Evolutionary conservation across 169 alveolate species (phyloP).

Genomic region (Plasmodium gonderi): DNA sequence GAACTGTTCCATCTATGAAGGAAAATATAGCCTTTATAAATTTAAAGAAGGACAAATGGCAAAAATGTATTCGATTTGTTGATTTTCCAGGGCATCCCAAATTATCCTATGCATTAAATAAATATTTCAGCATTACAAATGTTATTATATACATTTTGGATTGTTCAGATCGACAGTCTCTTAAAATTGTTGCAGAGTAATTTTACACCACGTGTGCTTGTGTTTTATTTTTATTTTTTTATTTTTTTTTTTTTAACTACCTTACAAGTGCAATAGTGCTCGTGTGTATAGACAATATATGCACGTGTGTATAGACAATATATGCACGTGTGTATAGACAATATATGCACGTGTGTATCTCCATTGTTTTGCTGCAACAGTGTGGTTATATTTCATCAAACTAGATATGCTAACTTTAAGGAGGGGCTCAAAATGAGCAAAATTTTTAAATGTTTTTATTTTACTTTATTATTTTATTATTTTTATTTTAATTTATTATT

Average conservation of each 20-base stretch:
- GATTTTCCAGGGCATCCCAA: slow-evolving; percentile 69
- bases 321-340: too few species aligned
- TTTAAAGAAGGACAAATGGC: slow-evolving; percentile 29
- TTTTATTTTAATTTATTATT: too few species aligned
- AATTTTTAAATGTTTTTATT: not conserved
- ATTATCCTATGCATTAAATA: slow-evolving; percentile 8
- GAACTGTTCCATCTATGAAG: slow-evolving; percentile 65
- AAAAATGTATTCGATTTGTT: slow-evolving; percentile 49
- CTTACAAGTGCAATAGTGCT: too few species aligned
- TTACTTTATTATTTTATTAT: too few species aligned
- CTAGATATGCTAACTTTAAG: too few species aligned
- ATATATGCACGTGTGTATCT: too few species aligned
- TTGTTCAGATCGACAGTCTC: slow-evolving; percentile 57
- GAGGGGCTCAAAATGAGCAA: too few species aligned
- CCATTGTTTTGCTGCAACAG: too few species aligned
- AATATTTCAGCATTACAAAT: slow-evolving; percentile 38
- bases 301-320: too few species aligned
- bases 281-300: too few species aligned
- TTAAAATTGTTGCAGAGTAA: slow-evolving; percentile 67
- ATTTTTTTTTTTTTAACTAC: not conserved
- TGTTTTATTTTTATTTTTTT: not conserved
- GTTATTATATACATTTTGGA: slow-evolving; percentile 38
- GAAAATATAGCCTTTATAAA: slow-evolving; percentile 47
- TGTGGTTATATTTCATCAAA: too few species aligned
- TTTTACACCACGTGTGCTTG: not conserved